Evolutionary conservation across 1,284 basidiomycete genomes (phyloP), one percentile per base, ranked within the genome.

Genomic region (Fistulinella staudtii): DNA sequence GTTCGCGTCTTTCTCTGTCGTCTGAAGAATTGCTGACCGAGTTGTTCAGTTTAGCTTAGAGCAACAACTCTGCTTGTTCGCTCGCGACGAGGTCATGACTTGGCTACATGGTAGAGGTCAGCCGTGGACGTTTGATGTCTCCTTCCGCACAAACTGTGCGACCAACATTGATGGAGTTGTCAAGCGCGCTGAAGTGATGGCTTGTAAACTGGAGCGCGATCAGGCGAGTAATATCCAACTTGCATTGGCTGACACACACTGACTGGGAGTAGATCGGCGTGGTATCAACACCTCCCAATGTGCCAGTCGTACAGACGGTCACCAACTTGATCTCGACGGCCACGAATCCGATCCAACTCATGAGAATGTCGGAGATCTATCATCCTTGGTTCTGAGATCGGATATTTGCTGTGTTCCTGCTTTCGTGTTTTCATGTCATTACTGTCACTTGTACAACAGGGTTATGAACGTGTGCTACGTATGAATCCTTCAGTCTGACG

Each of bases 71-170:
- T 89, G 87, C 52, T 73, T 97, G 42, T 97, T 97, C 64, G 82
- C 91, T 20, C 80, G 93, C 23, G 96, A 99, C 63, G 96, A 99
- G 68, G 86, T 97, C 40, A 78, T 82, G 55, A 76, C 79, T 13
- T 92, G 87, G 86, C 55, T 84, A 47, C 71, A 69, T 23, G 69
- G 72, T 43, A 74, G 76, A 36, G 67, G 70, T 20, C 73, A 75
- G 43, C 71, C 74, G 15, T 75, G 71, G 67, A 70, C 67, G 22
- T 68, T 76, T 28, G 89, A 93, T 56, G 50, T 70, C 15, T 65
- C 72, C 40, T 84, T 89, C 68, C 81, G 86, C 23, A 74, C 80
- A 41, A 75, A 80, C 40, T 87, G 94, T 11, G 69, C 78, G 8
- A 71, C 72, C 33, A 92, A 92, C 53, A 85, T 91, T 25, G 85